These are phyloP conservation scores for Colletotrichum tamarilloi DNA, from an alignment of 2,329 filamentous ascomycete genomes.

Conservation along the genomic window DNA sequence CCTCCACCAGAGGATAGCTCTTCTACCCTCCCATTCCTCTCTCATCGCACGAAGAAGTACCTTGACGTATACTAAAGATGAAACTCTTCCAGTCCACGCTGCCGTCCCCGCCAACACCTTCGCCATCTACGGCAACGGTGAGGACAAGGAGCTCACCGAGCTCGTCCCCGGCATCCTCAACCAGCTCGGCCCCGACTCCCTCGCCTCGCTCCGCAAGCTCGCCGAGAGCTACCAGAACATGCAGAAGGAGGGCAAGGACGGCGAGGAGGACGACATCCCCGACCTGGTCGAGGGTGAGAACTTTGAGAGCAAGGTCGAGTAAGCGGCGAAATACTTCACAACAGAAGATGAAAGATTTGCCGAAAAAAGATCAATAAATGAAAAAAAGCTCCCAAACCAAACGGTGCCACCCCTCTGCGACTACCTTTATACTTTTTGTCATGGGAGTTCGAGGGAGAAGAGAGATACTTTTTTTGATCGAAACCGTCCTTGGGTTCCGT, in stretches of 20 bases:
- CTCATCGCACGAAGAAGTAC: neutral
- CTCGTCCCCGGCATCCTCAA: conserved; percentile 99
- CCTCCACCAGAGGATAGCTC: neutral
- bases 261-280: conserved; percentile 92
- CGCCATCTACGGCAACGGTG: conserved; percentile 97
- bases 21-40: neutral
- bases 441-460: conserved; percentile 7
- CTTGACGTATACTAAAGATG: conserved; percentile 12
- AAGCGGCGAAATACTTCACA: conserved; percentile 49
- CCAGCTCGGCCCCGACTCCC: conserved; percentile 98
- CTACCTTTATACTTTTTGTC: neutral
- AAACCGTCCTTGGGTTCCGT: neutral
- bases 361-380: conserved; percentile 14
- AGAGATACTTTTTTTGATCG: neutral
- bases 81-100: conserved; percentile 79
- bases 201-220: conserved; percentile 96
- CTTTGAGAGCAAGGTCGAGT: conserved; percentile 98
- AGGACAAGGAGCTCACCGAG: conserved; percentile 99
- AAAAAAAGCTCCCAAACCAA: neutral
- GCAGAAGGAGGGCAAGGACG: conserved; percentile 90
- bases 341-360: neutral
- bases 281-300: conserved; percentile 97
- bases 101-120: conserved; percentile 99
- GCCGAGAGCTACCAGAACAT: conserved; percentile 99
- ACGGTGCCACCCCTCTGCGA: neutral